Conservation (phyloP, 495 filamentous ascomycete genomes). For the Filosporella fistucella region DNA sequence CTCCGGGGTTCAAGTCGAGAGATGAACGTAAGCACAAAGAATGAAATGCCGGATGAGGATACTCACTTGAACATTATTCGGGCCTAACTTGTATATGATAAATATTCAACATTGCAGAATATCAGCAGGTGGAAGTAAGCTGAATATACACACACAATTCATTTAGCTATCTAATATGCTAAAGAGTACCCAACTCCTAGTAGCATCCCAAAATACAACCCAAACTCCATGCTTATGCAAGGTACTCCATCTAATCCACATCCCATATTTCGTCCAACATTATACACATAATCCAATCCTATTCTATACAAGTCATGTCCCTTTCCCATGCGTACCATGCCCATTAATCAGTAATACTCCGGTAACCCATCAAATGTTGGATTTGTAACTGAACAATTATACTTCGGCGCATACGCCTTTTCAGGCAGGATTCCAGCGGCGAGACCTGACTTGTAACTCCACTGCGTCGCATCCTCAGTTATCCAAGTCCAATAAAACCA, state of each 20-base stretch:
- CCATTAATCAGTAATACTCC: slow-evolving; percentile 71
- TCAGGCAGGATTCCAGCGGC: slow-evolving; percentile 77
- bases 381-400: slow-evolving; percentile 65
- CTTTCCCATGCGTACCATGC: no score
- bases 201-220: slow-evolving; percentile 5
- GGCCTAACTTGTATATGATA: no score
- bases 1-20: no score
- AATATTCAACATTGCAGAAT: no score
- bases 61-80: no score
- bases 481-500: slow-evolving; percentile 99
- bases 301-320: background rate
- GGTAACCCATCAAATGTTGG: slow-evolving; percentile 65
- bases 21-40: no score
- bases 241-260: background rate
- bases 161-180: no score
- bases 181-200: no score
- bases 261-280: background rate
- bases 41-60: no score
- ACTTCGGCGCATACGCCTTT: slow-evolving; percentile 70
- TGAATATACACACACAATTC: no score
- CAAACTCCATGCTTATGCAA: slow-evolving; percentile 6
- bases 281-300: background rate
- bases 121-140: no score
- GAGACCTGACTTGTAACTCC: slow-evolving; percentile 88
- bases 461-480: slow-evolving; percentile 77